A percentile compares a stretch with the other conserved stretches of the same genome.
Conservation (phyloP, 2,329 filamentous ascomycete species). For the Lasiodiplodia hormozganensis region DNA sequence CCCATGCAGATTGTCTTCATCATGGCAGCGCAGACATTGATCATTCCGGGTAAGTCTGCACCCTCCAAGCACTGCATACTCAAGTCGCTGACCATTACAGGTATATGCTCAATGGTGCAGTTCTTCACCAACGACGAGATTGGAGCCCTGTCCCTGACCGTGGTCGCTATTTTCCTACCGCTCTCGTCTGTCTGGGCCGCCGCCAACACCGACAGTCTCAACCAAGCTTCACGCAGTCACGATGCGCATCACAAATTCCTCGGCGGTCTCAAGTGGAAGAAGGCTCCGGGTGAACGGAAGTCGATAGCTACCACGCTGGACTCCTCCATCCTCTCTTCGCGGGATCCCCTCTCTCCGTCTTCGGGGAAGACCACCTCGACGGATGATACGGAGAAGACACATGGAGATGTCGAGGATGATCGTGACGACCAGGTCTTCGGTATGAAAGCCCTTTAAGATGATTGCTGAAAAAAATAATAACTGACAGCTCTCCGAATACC, state of each 20-base stretch:
- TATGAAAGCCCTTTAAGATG: neutral
- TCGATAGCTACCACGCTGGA: neutral
- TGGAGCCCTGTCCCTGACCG: slow-evolving; percentile 61
- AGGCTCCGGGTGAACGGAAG: neutral
- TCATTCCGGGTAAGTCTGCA: slow-evolving; percentile 62
- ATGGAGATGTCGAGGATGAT: neutral
- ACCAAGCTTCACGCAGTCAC: slow-evolving; percentile 31
- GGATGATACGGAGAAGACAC: neutral
- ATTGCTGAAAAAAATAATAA: neutral
- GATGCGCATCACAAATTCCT: slow-evolving; percentile 37
- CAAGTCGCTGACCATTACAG: slow-evolving; percentile 49
- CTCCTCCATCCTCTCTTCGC: neutral
- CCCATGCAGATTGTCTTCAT: slow-evolving; percentile 72
- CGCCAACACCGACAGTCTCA: slow-evolving; percentile 38
- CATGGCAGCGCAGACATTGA: slow-evolving; percentile 71
- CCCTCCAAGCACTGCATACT: neutral
- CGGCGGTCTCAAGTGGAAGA: neutral
- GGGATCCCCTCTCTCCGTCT: neutral
- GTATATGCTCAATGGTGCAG: slow-evolving; percentile 66
- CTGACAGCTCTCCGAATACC: neutral
- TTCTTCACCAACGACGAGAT: slow-evolving; percentile 61
- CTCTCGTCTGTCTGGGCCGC: slow-evolving; percentile 71
- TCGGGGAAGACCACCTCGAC: slow-evolving; percentile 14
- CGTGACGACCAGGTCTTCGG: neutral
- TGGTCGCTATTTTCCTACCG: slow-evolving; percentile 69